Base-by-base conservation (phyloP, 108 stramenopile genomes). In the Nitzschia sp. region DNA sequence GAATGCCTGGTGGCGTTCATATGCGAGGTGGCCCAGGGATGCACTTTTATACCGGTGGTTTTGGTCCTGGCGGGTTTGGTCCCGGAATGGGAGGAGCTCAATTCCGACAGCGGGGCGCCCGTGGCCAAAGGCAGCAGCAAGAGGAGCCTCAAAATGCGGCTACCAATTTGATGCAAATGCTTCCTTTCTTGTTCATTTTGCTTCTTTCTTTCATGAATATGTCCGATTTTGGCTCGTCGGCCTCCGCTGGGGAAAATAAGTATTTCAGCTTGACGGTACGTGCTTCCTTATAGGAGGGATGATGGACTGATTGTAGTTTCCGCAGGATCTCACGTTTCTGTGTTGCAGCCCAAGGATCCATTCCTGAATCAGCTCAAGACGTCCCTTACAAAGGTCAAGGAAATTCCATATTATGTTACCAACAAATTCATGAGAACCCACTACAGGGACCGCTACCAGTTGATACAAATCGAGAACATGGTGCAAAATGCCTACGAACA, bases 391-490 rank as follows among this genome's bases (percentile, higher is more conserved):
- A 53, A 51, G 44, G 90, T 92, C 43, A 87, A 87, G 71, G 95
- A 90, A 50, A 95, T 95, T 69, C 95, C 92, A 1, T 95, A 88
- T 74, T 95, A 71, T 67, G 95, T 95, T 21, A 71, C 86, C 0
- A 85, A 87, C 63, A 81, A 86, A 54, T 95, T 95, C 72, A n/a
- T 90, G 22, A 50, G 87, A 58, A 93, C 89, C 14, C 78, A 83
- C 42, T 65, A 83, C 26, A 78, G 92, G 11, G 91, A 95, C 67
- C 76, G 87, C 53, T 93, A 93, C 77, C 87, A 91, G 39, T 72
- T 95, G n/a, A 79, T 84, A 7, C 95, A 92, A 74, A 89, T 94
- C 0, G 93, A 94, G 76, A 82, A 87, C 0, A 89, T 92, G 91
- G 94, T 95, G 11, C 88, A 92, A 61, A 63, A 62, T 24, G 78